Evolutionary conservation across 2,329 filamentous ascomycete species (phyloP).

Genomic region (Trichoderma polysporum): DNA sequence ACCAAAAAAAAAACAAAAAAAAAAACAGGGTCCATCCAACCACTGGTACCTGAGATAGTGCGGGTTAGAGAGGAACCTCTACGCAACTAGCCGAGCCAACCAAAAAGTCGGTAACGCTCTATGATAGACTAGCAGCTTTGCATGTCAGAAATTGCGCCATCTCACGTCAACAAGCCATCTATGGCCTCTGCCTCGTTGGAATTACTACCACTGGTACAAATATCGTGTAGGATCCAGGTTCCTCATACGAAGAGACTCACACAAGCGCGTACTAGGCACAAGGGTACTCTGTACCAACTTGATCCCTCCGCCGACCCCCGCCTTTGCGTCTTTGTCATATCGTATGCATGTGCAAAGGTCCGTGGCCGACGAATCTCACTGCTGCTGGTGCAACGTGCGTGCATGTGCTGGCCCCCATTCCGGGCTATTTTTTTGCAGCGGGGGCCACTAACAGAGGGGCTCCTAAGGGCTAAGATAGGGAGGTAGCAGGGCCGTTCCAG

Average conservation of each 20-base stretch:
- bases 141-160: conserved; percentile 11
- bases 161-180: conserved; percentile 10
- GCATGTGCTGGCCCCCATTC: neutral
- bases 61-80: neutral
- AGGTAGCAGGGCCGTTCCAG: no score
- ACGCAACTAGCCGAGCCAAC: neutral
- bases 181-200: neutral
- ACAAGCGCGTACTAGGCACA: no score
- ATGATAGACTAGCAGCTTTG: neutral
- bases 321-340: no score
- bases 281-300: no score
- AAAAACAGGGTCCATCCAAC: neutral
- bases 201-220: neutral
- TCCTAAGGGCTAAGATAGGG: neutral
- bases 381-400: neutral
- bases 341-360: no score
- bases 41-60: conserved; percentile 6
- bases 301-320: no score
- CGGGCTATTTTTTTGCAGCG: neutral
- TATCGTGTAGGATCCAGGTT: neutral
- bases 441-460: neutral
- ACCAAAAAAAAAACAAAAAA: neutral
- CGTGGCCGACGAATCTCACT: neutral
- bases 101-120: no score
- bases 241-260: no score